Evolutionary conservation across 148 eudicot genomes (phyloP).

Genomic region (Persicaria maculosa): DNA sequence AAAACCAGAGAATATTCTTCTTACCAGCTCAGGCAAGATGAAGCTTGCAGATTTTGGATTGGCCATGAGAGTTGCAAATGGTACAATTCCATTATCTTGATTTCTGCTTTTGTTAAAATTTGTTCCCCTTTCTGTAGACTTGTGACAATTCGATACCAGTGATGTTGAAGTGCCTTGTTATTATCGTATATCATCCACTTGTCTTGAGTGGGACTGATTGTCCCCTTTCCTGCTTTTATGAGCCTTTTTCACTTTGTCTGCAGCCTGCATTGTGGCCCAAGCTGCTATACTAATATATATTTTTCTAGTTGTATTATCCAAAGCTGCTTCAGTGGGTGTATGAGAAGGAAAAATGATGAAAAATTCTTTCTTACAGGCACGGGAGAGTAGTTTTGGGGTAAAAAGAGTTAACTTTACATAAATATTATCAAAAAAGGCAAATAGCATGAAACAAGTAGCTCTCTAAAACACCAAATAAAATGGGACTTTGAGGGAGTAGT

Average conservation of each 20-base stretch:
- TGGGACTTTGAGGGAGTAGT: background rate
- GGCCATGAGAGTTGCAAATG: conserved; percentile 73
- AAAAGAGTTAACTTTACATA: too few relatives aligned
- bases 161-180: background rate
- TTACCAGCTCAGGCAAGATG: conserved; percentile 55
- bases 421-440: too few relatives aligned
- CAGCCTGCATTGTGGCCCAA: background rate
- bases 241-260: background rate
- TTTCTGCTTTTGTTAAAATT: background rate
- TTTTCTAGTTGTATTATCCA: background rate
- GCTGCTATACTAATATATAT: background rate
- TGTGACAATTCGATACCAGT: background rate
- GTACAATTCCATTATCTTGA: conserved; percentile 25
- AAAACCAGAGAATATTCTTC: conserved; percentile 82
- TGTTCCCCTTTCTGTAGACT: background rate
- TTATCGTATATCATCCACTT: background rate
- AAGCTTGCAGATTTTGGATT: conserved; percentile 92
- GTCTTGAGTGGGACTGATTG: background rate
- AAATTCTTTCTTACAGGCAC: background rate
- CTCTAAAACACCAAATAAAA: too few relatives aligned
- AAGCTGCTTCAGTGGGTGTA: background rate
- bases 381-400: too few relatives aligned
- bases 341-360: background rate
- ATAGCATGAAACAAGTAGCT: too few relatives aligned
- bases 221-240: background rate